phyloP scores from a whole-genome alignment of 1,284 basidiomycete genomes.

The Erythrobasidium hasegawianum region DNA sequence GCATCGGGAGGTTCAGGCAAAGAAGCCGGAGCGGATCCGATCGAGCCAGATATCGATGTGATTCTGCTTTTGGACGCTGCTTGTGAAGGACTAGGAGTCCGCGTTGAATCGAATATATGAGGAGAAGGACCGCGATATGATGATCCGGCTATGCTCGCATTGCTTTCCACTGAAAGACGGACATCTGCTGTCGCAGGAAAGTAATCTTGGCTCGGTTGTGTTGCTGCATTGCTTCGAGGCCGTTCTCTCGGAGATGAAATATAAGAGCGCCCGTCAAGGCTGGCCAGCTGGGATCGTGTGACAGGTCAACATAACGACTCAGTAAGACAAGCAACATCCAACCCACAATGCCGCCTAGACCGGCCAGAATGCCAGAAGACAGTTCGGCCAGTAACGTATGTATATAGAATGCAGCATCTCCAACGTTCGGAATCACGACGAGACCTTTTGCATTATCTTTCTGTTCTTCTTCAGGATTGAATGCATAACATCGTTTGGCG shows the following conservation, averaged over 20 bases:
- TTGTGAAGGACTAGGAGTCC: background rate
- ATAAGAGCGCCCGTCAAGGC: slow-evolving; percentile 42
- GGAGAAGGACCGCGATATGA: background rate
- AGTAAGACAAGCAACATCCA: background rate
- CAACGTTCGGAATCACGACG: slow-evolving; percentile 68
- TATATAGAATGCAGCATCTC: slow-evolving; percentile 69
- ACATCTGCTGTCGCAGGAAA: background rate
- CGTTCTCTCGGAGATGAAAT: slow-evolving; percentile 44
- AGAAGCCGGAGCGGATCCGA: background rate
- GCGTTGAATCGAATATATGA: background rate
- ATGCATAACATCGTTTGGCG: slow-evolving; percentile 61
- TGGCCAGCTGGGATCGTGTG: slow-evolving; percentile 39
- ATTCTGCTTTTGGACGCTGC: background rate
- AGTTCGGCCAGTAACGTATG: slow-evolving; percentile 79
- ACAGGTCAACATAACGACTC: background rate
- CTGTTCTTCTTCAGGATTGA: slow-evolving; percentile 72
- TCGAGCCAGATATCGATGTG: background rate
- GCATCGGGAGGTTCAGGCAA: slow-evolving; percentile 11
- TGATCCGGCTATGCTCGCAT: background rate
- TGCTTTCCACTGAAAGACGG: background rate
- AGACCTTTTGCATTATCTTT: slow-evolving; percentile 61
- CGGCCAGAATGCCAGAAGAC: slow-evolving; percentile 74
- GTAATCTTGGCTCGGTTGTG: background rate
- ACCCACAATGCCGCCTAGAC: slow-evolving; percentile 65
- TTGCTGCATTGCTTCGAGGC: background rate